These are phyloP conservation scores for Vinca minor DNA, from an alignment of 257 asterid species.

Conservation along the genomic window DNA sequence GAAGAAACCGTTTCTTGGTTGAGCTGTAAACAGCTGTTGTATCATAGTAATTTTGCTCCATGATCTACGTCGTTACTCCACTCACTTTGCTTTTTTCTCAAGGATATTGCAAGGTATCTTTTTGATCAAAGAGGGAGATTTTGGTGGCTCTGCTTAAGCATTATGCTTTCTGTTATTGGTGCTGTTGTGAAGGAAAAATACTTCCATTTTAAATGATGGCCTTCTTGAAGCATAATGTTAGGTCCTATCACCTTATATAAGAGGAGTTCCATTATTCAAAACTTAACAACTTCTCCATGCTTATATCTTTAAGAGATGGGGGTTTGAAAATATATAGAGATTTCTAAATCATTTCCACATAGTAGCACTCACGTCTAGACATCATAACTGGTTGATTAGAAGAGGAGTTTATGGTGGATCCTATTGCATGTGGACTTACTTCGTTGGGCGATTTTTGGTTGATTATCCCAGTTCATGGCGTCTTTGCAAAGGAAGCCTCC, in stretches of 20 bases:
- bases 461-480: conserved; percentile 44
- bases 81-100: conserved; percentile 33
- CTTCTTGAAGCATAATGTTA: conserved; percentile 18
- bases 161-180: conserved; percentile 12
- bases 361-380: conserved; percentile 31
- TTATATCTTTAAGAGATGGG: conserved; percentile 24
- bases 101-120: conserved; percentile 31
- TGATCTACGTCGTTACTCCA: conserved; percentile 30
- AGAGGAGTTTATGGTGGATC: conserved; percentile 45
- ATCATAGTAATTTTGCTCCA: conserved; percentile 29
- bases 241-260: conserved; percentile 28
- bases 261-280: conserved; percentile 42
- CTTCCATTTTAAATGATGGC: conserved; percentile 4
- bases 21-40: conserved; percentile 28
- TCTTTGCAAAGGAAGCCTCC: conserved; percentile 53
- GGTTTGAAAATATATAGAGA: conserved; percentile 25
- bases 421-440: conserved; percentile 28
- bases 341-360: conserved; percentile 27
- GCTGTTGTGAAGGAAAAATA: conserved; percentile 8
- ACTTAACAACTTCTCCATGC: conserved; percentile 32
- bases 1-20: conserved; percentile 38
- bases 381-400: conserved; percentile 31
- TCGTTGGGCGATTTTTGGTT: conserved; percentile 33
- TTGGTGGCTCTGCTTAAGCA: conserved; percentile 22
- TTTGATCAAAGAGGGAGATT: conserved; percentile 39